Conservation (phyloP, 2,329 filamentous ascomycete species). For the Diplodia seriata region DNA sequence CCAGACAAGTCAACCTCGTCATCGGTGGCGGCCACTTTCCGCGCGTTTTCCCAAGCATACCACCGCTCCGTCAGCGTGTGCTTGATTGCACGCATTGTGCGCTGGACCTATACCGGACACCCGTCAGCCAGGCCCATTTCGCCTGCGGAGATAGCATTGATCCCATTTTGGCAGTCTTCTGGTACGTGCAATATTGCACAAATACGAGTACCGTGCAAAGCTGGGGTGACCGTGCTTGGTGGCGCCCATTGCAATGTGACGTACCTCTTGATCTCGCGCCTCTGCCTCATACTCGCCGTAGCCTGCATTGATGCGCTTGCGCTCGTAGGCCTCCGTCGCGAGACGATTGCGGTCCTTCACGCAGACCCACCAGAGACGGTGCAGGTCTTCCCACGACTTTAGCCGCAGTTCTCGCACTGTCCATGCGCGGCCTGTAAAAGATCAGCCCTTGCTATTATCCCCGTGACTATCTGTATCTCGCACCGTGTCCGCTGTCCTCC, state of each 20-base stretch:
- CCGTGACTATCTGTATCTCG: constrained; percentile 34
- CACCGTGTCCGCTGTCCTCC: constrained; percentile 73
- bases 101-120: constrained; percentile 64
- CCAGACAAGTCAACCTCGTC: constrained; percentile 64
- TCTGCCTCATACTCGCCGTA: constrained; percentile 75
- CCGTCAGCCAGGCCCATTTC: constrained; percentile 11
- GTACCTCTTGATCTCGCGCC: constrained; percentile 70
- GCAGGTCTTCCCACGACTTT: constrained; percentile 94
- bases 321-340: constrained; percentile 76
- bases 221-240: constrained; percentile 6
- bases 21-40: constrained; percentile 48
- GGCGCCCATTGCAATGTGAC: constrained; percentile 39
- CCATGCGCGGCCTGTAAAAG: constrained; percentile 73
- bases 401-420: constrained; percentile 80
- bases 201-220: constrained; percentile 15
- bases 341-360: constrained; percentile 89
- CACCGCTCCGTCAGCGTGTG: constrained; percentile 85
- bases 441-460: constrained; percentile 9
- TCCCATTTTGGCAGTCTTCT: constrained; percentile 10
- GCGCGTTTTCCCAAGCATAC: constrained; percentile 84
- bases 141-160: background rate
- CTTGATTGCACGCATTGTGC: constrained; percentile 83
- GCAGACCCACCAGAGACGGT: constrained; percentile 93
- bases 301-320: constrained; percentile 69
- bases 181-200: constrained; percentile 26